Evolutionary conservation across 108 stramenopile genomes (phyloP), one percentile per base, ranked within the genome.

Genomic region (Cyclostephanos invisitatus): DNA sequence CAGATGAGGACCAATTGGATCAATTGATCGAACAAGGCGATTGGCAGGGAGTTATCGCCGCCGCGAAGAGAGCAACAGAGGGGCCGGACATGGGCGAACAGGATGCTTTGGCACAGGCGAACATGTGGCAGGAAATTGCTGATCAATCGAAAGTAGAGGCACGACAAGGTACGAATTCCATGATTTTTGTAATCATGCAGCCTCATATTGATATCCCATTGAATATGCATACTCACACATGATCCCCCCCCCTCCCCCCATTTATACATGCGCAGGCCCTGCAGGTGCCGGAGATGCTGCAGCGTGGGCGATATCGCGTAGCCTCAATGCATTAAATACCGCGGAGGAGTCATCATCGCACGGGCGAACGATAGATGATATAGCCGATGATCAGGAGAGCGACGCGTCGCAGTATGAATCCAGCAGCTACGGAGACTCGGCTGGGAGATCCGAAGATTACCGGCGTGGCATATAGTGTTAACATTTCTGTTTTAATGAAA

Each of bases 261-360:
- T 24, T 68, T 9, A 28, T 12, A n/a, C n/a, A 12, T 20, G 27
- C 22, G 32, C 37, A 78, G 83, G 77, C 49, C 59, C 80, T 42
- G 85, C 77, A 4, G 82, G 80, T 56, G 92, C 92, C 2, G 85
- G 82, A 37, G 86, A 90, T 66, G 92, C 92, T 28, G 93, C 93
- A n/a, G 93, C 90, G 37, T 92, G 91, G 90, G 93, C 90, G 5
- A 94, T 94, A 62, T 81, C 86, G 60, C 60, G 86, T 68, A 90
- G 90, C 77, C 77, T 94, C 20, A 72, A 72, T 47, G 81, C 81
- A 29, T 59, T 82, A 12, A 80, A 80, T 44, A 63, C 68, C 18
- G 55, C 79, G 15, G 70, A 71, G 25, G 74, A 63, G 61, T 49
- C 20, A 24, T 48, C 36, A 12, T 40, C 59, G 7, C 66, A 49